Evolutionary conservation across 1,284 basidiomycete genomes (phyloP).

Genomic region (Tylopilus sp.): DNA sequence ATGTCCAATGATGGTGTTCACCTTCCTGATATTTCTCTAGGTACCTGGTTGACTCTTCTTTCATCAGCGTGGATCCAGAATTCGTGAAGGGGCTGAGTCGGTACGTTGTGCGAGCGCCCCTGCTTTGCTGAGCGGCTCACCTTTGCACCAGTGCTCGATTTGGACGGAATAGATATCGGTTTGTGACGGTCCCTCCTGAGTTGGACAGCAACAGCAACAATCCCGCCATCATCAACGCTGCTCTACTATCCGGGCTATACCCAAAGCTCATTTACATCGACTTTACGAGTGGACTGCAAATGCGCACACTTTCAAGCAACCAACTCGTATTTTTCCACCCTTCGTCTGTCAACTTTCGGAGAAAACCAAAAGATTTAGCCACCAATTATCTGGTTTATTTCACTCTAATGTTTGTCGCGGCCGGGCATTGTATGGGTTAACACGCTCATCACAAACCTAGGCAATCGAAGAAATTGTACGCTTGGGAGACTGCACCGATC

Average conservation of each 20-base stretch:
- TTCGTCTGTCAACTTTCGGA: slow-evolving; percentile 83
- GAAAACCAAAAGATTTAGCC: slow-evolving; percentile 66
- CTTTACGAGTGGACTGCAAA: slow-evolving; percentile 47
- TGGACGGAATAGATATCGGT: slow-evolving; percentile 68
- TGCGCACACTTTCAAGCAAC: slow-evolving; percentile 88
- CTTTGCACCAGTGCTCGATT: slow-evolving; percentile 60
- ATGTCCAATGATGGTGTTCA: not conserved
- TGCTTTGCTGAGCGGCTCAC: not conserved
- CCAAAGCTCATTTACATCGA: slow-evolving; percentile 87
- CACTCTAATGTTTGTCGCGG: slow-evolving; percentile 73
- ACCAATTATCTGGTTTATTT: slow-evolving; percentile 81
- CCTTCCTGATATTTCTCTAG: slow-evolving; percentile 35
- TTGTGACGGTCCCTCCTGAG: slow-evolving; percentile 72
- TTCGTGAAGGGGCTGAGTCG: slow-evolving; percentile 72
- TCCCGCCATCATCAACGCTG: slow-evolving; percentile 71
- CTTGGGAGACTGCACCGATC: slow-evolving; percentile 94
- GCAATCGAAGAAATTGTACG: slow-evolving; percentile 91
- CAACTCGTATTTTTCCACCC: slow-evolving; percentile 87
- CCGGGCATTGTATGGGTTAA: not conserved
- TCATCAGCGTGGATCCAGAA: slow-evolving; percentile 68
- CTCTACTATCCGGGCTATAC: slow-evolving; percentile 85
- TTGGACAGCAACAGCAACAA: slow-evolving; percentile 70
- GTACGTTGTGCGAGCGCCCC: slow-evolving; percentile 35
- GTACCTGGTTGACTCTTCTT: slow-evolving; percentile 84
- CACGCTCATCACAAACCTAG: slow-evolving; percentile 39